These are phyloP conservation scores for Aspergillus coremiiformis DNA, from an alignment of 495 filamentous ascomycete species.

Conservation along the genomic window DNA sequence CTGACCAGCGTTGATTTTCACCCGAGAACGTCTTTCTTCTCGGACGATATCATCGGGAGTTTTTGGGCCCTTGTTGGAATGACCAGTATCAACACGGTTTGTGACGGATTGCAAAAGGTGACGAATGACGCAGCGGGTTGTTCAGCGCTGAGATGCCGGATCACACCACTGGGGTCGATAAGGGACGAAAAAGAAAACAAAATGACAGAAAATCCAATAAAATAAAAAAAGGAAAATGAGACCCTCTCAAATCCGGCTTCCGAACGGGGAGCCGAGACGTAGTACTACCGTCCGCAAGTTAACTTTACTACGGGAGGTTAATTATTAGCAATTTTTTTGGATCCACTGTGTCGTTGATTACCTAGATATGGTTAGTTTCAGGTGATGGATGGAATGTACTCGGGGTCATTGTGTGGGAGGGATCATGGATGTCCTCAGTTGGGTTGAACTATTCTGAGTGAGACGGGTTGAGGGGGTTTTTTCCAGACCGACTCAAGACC, in stretches of 20 bases:
- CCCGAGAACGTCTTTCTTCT: not conserved
- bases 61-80: not conserved
- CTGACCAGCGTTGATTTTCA: not conserved
- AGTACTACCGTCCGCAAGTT: not conserved
- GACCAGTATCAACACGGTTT: not conserved
- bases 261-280: conserved; percentile 5
- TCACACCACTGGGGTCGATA: conserved; percentile 12
- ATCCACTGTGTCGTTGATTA: not conserved
- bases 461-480: too few species aligned
- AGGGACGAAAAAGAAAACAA: not conserved
- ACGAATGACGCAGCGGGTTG: not conserved
- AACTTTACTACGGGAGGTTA: conserved; percentile 10
- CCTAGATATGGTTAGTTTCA: not conserved
- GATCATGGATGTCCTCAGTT: too few species aligned
- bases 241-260: conserved; percentile 10
- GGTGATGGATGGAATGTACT: too few species aligned
- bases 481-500: too few species aligned
- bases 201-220: not conserved
- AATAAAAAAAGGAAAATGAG: not conserved
- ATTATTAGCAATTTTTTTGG: conserved; percentile 1
- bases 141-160: conserved; percentile 8
- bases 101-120: not conserved
- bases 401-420: too few species aligned
- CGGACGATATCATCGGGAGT: conserved; percentile 3
- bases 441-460: not conserved